Evolutionary conservation across 2,329 filamentous ascomycete species (phyloP), one percentile per base, ranked within the genome.

Genomic region (Curvularia eragrostidis): DNA sequence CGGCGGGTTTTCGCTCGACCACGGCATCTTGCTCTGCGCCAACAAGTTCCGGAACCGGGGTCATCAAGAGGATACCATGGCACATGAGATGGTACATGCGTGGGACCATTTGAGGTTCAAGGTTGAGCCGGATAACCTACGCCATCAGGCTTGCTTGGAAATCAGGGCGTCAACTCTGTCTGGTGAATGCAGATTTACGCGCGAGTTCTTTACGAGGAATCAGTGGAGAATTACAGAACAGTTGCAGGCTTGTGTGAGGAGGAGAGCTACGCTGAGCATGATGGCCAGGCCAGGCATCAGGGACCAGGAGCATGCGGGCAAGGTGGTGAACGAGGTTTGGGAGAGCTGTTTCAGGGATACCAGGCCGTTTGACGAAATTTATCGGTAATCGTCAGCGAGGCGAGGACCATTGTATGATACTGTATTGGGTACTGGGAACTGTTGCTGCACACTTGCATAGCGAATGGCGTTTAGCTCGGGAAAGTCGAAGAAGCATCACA

Each of bases 1-100:
- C 32, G 95, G 94, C 24, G 95, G 95, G 1, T 98, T 98, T 75
- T 89, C 89, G 75, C 88, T 93, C 1, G 84, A 90, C 49, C 90
- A 93, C 74, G 95, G 95, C 36, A 97, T 99, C 62, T 75, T 96
- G 72, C 83, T 99, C 21, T 99, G 95, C 78, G 92, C 95, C 50
- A 99, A 99, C 78, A 89, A 95, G 78, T 86, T 98, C 73, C 83
- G 89, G 58, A 88, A 92, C 73, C 82, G 87, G 56, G 88, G 88
- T 30, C 92, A 97, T 74, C 77, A 97, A 67, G 95, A 99, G 80
- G 95, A 99, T 76, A 97, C 93, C 10, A 82, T 99, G 71, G 89
- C 93, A 26, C 95, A 99, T 78, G 95, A 99, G 81, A 96, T 99
- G 92, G 90, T 99, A 52, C 95, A 99, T 77, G 93, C 93, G 1